These are phyloP conservation scores for Austroboletus eburneus DNA, from an alignment of 768 basidiomycete species.

Conservation along the genomic window DNA sequence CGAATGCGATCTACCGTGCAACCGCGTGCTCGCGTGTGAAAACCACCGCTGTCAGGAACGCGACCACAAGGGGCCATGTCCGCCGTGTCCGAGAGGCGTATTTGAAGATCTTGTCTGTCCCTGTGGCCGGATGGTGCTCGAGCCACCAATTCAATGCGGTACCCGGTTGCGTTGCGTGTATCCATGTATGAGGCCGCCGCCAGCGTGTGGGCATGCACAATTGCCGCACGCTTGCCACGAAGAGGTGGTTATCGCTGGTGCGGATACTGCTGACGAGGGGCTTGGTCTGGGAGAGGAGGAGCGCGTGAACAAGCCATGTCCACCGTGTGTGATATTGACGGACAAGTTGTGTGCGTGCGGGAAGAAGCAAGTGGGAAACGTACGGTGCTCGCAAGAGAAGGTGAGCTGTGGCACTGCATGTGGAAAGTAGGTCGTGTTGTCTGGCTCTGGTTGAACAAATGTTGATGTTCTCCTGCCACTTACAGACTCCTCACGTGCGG, in stretches of 20 bases:
- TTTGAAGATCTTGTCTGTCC: conserved; percentile 90
- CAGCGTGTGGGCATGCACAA: conserved; percentile 78
- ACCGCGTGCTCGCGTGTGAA: conserved; percentile 67
- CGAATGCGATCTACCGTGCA: conserved; percentile 79
- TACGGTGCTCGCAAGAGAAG: conserved; percentile 74
- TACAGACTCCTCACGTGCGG: conserved; percentile 74
- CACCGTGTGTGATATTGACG: conserved; percentile 82
- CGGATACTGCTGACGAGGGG: conserved; percentile 24
- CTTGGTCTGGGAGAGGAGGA: conserved; percentile 1
- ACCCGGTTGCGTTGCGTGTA: conserved; percentile 73
- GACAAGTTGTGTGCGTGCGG: conserved; percentile 85
- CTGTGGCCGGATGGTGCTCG: conserved; percentile 82
- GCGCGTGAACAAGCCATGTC: conserved; percentile 46
- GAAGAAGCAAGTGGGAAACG: conserved; percentile 73
- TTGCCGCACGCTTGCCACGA: conserved; percentile 83
- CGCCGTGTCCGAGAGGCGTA: conserved; percentile 77
- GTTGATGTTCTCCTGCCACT: background rate
- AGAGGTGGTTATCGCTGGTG: conserved; percentile 36
- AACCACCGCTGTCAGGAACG: conserved; percentile 72
- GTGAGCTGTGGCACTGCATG: conserved; percentile 84
- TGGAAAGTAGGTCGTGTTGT: conserved; percentile 50
- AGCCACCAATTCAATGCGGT: conserved; percentile 88
- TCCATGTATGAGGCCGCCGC: conserved; percentile 69
- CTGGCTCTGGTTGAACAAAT: background rate
- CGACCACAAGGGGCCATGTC: conserved; percentile 84